Evolutionary conservation across 2,329 filamentous ascomycete species (phyloP), one percentile per base, ranked within the genome.

Genomic region (Didymella pomorum): DNA sequence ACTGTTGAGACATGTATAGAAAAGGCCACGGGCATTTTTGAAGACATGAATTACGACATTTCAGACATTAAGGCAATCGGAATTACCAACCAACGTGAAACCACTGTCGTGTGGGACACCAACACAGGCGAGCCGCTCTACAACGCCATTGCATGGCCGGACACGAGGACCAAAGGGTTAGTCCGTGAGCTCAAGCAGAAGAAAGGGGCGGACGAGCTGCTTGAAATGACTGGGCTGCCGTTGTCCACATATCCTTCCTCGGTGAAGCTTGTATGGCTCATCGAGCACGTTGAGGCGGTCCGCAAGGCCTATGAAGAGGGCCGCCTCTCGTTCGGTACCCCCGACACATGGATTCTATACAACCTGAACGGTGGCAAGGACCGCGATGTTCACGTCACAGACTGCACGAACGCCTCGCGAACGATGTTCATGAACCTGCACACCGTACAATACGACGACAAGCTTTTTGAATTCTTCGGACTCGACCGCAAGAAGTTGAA

Each of bases 71-170:
- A 86, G 74, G 86, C 90, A 11, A 83, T 97, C 65, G 93, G 93
- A 56, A 90, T 97, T 74, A 96, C 92, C 58, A 96, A 93, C 79
- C 92, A 97, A 81, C 88, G 93, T 73, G 93, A 97, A 78, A 96
- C 93, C 1, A 91, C 89, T 1, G 82, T 96, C 1, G 88, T 93
- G 25, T 96, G 92, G 92, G 91, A 97, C 76, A 86, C 83, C 69
- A 83, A 85, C 65, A 95, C 91, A 0, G 93, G 93, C 63, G 85
- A 95, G 75, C 87, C 92, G 4, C 81, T 97, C 16, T 85, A 91
- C 79, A 93, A 94, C 71, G 92, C 92, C 57, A 89, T 97, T 60
- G 93, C 92, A 43, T 97, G 93, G 68, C 90, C 92, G 28, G 93
- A 97, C 73, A 96, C 92, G 28, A 85, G 93, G 51, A 94, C 91